A percentile compares a stretch with the other conserved stretches of the same genome.
Evolutionary conservation across 352 stramenopile genomes (phyloP).

Genomic region (Halophytophthora batemanensis): DNA sequence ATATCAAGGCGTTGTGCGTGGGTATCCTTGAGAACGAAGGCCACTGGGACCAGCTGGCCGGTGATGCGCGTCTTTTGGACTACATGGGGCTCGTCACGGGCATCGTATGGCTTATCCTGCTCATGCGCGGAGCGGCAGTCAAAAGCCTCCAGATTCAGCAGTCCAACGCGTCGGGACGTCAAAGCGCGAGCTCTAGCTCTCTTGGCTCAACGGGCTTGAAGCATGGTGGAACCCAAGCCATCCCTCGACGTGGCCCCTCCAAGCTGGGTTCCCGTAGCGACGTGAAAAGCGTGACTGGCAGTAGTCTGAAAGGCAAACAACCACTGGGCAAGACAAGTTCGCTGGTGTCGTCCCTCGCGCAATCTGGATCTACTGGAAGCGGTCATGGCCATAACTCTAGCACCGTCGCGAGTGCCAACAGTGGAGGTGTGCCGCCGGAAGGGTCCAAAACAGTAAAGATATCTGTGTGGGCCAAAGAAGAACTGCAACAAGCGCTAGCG

Average conservation of each 20-base stretch:
- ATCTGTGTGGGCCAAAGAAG: constrained; percentile 73
- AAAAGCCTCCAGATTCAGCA: constrained; percentile 87
- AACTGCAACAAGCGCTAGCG: constrained; percentile 74
- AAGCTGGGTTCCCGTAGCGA: constrained; percentile 22
- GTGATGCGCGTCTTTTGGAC: constrained; percentile 64
- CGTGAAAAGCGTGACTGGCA: constrained; percentile 22
- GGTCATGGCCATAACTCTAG: constrained; percentile 4
- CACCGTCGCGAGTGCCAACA: constrained; percentile 10
- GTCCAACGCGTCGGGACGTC: constrained; percentile 40
- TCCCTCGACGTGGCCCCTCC: constrained; percentile 44
- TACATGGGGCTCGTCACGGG: constrained; percentile 79
- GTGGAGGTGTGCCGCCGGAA: constrained; percentile 14
- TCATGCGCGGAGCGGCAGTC: constrained; percentile 75
- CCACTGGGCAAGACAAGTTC: constrained; percentile 16
- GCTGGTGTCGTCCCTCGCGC: constrained; percentile 9
- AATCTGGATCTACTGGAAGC: constrained; percentile 7
- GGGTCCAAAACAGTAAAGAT: constrained; percentile 58
- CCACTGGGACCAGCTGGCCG: constrained; percentile 64
- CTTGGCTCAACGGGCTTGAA: constrained; percentile 44
- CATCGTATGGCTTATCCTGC: constrained; percentile 69
- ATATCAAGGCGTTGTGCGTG: constrained; percentile 77
- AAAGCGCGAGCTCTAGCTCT: constrained; percentile 25
- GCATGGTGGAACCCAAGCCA: constrained; percentile 44
- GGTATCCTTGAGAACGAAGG: constrained; percentile 73
- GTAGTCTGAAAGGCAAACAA: constrained; percentile 35